Evolutionary conservation across 2,329 filamentous ascomycete genomes (phyloP), one percentile per base, ranked within the genome.

Genomic region (Cercospora nicotianae): DNA sequence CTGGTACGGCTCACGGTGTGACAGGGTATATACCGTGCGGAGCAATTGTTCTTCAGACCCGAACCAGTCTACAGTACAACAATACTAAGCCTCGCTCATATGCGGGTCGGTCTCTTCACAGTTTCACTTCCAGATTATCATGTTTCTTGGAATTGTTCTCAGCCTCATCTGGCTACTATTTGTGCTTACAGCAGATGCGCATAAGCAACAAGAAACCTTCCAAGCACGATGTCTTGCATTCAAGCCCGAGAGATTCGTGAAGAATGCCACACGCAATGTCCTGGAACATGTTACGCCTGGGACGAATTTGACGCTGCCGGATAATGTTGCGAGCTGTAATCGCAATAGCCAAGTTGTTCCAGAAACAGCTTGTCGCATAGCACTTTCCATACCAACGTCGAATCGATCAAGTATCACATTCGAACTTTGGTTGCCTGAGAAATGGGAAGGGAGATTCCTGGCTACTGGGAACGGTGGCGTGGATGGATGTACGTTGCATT

Each of bases 201-300:
- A 20, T 13, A 48, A 48, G 42, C 51, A 57, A n/a, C 51, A 57
- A 8, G 16, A 26, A 3, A 23, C 30, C 12, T 71, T 45, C 2
- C 12, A 31, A 33, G 18, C 42, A 42, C 45, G n/a, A 55, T 16
- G 83, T 74, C 87, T 51, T 20, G 4, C 28, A 2, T 60, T 60
- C 31, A 36, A 60, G 58, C 58, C 58, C 1, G 58, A 45, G 13
- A 26, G 2, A 5, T 12, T 9, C 58, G 18, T 60, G 3, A 16
- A 26, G 18, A 36, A 60, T 9, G 28, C 33, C 6, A 60, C 30
- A 10, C 33, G 33, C 18, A 60, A 28, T n/a, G 31, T 60, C 5
- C n/a, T 60, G 58, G 16, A 36, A 42, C 42, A 60, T 16, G 23
- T 39, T 12, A 6, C 9, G 5, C 31, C 31, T 33, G 20, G 33